Evolutionary conservation across 177 flowering plant genomes (phyloP), one percentile per base, ranked within the genome.

Genomic region (Vitis hybrid): DNA sequence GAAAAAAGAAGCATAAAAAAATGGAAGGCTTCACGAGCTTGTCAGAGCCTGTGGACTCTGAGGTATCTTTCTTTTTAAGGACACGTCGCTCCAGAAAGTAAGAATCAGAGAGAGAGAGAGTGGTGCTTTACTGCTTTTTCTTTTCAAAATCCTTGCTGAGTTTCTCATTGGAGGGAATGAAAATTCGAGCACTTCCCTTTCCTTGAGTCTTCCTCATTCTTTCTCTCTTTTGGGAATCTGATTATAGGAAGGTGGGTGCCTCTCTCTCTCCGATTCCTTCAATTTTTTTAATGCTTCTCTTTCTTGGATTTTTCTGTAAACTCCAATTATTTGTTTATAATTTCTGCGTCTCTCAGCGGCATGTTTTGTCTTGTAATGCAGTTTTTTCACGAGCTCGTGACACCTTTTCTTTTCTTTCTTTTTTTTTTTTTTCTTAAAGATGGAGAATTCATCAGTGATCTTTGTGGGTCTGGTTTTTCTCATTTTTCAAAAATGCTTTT

Each of bases 1-100:
- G 53, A 53, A 55, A 61, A 26, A 14, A 52, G 16, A 55, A 19
- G 15, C 14, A 62, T 26, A 69, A 33, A 72, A 70, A 67, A 63
- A 60, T 31, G 71, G 50, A 67, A 70, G 77, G 77, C 66, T 77
- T 85, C 86, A 83, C 85, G 83, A 78, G 86, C 71, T 7, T 81
- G 88, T 83, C 86, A 85, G 88, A 73, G 49, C 63, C 73, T 59
- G 77, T 62, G 70, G 60, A 78, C 74, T 60, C 81, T 78, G 77
- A 80, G 87, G 84, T 76, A 77, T 81, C 74, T 74, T 69, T 66
- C 73, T 65, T 77, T 72, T 72, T 74, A 7, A 74, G 66, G 83
- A 74, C 80, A 74, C 80, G 74, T 77, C 74, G 78, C 80, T 80
- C 80, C 78, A 76, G 26, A 71, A 76, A 68, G 71, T 22, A 50